phyloP scores from a whole-genome alignment of 768 basidiomycete species.

The Peribolospora kevripleyi region DNA sequence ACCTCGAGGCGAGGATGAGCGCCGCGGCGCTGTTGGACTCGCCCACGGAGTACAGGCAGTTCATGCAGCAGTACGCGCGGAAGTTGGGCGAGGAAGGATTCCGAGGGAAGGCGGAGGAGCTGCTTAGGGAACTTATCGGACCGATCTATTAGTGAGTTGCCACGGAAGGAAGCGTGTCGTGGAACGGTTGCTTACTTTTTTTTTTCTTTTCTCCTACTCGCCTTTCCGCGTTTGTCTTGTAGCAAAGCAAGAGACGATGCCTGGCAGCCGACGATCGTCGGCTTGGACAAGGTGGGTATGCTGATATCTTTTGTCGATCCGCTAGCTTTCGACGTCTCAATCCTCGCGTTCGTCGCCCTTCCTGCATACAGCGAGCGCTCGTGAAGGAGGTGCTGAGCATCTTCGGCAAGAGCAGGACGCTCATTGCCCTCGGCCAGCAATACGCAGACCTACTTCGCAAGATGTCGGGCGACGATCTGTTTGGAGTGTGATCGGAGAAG shows the following conservation, averaged over 20 bases:
- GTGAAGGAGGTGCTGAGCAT: slow-evolving; percentile 51
- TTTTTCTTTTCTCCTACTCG: slow-evolving; percentile 2
- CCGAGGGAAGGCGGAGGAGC: slow-evolving; percentile 63
- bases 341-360: too few species aligned
- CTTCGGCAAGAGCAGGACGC: slow-evolving; percentile 31
- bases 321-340: too few species aligned
- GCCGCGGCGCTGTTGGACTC: slow-evolving; percentile 54
- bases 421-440: too few species aligned
- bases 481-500: too few species aligned
- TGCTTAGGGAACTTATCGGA: slow-evolving; percentile 70
- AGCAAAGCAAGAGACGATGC: slow-evolving; percentile 46
- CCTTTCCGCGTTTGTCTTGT: not conserved
- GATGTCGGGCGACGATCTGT: too few species aligned
- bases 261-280: slow-evolving; percentile 47
- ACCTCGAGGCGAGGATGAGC: slow-evolving; percentile 60
- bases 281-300: slow-evolving; percentile 30
- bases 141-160: slow-evolving; percentile 60
- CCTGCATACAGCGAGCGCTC: slow-evolving; percentile 32
- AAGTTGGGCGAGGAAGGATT: slow-evolving; percentile 76
- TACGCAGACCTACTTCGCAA: too few species aligned
- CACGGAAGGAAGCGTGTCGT: not conserved
- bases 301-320: too few species aligned
- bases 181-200: not conserved
- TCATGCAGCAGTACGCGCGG: slow-evolving; percentile 50
- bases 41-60: slow-evolving; percentile 57